Percentiles rank a stretch among this genome's conserved stretches.
These are phyloP conservation scores for Lichtheimia corymbifera DNA, from an alignment of 371 early-diverging fungal genomes.

Conservation along the genomic window DNA sequence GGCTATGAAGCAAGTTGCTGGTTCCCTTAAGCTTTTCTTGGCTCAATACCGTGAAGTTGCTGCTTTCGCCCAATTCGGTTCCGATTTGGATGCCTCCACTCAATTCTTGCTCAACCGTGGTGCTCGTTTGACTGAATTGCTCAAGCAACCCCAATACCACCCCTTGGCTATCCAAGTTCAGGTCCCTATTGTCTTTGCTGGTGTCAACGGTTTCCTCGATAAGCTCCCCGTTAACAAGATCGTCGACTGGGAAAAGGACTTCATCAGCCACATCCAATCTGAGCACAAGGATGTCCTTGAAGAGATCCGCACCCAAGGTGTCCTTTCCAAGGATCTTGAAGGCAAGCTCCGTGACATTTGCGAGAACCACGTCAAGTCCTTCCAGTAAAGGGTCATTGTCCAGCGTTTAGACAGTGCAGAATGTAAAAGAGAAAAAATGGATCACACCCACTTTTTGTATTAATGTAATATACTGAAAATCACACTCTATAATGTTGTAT, in stretches of 20 bases:
- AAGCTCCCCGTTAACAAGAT: conserved; percentile 90
- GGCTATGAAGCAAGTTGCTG: conserved; percentile 97
- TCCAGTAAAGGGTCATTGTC: conserved; percentile 49
- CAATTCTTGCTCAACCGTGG: conserved; percentile 97
- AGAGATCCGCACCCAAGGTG: conserved; percentile 85
- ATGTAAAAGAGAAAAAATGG: no score
- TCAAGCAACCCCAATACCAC: conserved; percentile 93
- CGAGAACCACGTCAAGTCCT: conserved; percentile 84
- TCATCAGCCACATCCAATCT: conserved; percentile 84
- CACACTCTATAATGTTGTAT: neutral
- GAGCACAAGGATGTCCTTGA: conserved; percentile 87
- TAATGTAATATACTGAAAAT: neutral
- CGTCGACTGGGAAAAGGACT: conserved; percentile 88
- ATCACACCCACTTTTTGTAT: no score
- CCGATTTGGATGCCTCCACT: conserved; percentile 96
- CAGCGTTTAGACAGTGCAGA: no score
- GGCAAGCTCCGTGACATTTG: conserved; percentile 85
- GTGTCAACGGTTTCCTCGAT: conserved; percentile 98
- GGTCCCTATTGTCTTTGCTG: conserved; percentile 90
- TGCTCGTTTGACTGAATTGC: conserved; percentile 94
- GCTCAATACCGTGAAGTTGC: conserved; percentile 99
- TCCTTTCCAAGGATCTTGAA: conserved; percentile 71
- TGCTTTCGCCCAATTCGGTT: conserved; percentile 98
- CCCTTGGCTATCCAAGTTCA: conserved; percentile 92
- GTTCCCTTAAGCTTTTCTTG: conserved; percentile 96